phyloP scores from a whole-genome alignment of 805 yeast genomes.

The Cephaloascus fragrans region DNA sequence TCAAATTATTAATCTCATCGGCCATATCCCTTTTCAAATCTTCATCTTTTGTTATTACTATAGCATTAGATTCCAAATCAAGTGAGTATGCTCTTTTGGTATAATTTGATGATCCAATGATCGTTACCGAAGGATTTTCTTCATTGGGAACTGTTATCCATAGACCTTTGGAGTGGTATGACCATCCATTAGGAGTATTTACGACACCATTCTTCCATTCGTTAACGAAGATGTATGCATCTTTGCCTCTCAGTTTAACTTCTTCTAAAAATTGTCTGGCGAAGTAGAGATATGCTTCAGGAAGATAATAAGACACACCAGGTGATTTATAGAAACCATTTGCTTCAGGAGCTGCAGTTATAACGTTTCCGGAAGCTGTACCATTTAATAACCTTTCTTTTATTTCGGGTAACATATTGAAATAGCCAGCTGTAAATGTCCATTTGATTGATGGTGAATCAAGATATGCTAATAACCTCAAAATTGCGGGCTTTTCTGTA shows the following conservation, averaged over 20 bases:
- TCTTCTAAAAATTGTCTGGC: conserved; percentile 59
- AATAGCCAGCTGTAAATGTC: conserved; percentile 95
- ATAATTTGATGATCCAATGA: conserved; percentile 89
- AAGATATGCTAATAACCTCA: conserved; percentile 48
- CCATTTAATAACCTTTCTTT: conserved; percentile 47
- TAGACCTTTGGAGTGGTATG: conserved; percentile 94
- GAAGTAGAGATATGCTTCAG: conserved; percentile 76
- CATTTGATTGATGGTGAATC: conserved; percentile 52
- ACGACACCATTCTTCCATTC: conserved; percentile 90
- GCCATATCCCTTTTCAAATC: conserved; percentile 47
- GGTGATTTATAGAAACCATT: conserved; percentile 84
- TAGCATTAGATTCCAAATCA: conserved; percentile 83
- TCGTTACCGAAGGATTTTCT: conserved; percentile 54
- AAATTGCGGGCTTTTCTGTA: conserved; percentile 71
- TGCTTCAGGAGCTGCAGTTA: conserved; percentile 90
- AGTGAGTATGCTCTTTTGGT: conserved; percentile 81
- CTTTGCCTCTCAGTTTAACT: conserved; percentile 30
- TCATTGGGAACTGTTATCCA: conserved; percentile 61
- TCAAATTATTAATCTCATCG: conserved; percentile 53
- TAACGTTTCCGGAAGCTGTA: conserved; percentile 54
- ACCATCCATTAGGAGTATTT: conserved; percentile 82
- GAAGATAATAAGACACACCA: conserved; percentile 75
- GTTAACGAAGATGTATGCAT: conserved; percentile 39
- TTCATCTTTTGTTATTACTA: conserved; percentile 62
- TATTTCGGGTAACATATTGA: conserved; percentile 78